These are phyloP conservation scores for Leucoagaricus sp. DNA, from an alignment of 1,284 basidiomycete genomes.

Conservation along the genomic window DNA sequence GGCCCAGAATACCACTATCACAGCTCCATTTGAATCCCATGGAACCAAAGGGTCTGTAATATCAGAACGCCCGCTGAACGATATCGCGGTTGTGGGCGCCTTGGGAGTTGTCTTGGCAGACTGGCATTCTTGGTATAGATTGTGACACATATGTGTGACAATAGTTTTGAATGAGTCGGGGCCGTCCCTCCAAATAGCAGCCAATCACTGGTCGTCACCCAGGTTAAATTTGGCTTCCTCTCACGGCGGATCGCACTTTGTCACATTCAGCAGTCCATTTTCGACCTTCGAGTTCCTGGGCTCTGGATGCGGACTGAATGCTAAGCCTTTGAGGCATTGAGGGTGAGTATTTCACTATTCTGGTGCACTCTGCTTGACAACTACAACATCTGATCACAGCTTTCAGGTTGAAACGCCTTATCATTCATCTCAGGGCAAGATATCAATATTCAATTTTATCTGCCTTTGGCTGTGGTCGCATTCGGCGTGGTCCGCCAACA, in stretches of 20 bases:
- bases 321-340: background rate
- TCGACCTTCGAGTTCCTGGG: slow-evolving; percentile 3
- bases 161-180: slow-evolving; percentile 19
- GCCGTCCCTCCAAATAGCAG: slow-evolving; percentile 31
- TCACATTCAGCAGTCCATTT: slow-evolving; percentile 13
- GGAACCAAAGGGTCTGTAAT: no score
- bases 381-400: background rate
- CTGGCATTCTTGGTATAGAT: slow-evolving; percentile 9
- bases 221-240: slow-evolving; percentile 26
- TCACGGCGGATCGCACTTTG: slow-evolving; percentile 19
- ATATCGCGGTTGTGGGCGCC: slow-evolving; percentile 16
- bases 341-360: background rate
- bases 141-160: slow-evolving; percentile 14
- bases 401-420: background rate
- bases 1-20: background rate
- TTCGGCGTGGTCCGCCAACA: background rate
- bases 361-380: background rate
- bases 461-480: slow-evolving; percentile 7
- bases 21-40: background rate
- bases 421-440: background rate
- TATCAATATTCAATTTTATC: slow-evolving; percentile 3
- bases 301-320: background rate
- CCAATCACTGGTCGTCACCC: slow-evolving; percentile 25
- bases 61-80: no score
- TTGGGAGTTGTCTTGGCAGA: slow-evolving; percentile 23